Conservation (phyloP, 1,284 basidiomycete species). For the Apiotrichum montevideense region DNA sequence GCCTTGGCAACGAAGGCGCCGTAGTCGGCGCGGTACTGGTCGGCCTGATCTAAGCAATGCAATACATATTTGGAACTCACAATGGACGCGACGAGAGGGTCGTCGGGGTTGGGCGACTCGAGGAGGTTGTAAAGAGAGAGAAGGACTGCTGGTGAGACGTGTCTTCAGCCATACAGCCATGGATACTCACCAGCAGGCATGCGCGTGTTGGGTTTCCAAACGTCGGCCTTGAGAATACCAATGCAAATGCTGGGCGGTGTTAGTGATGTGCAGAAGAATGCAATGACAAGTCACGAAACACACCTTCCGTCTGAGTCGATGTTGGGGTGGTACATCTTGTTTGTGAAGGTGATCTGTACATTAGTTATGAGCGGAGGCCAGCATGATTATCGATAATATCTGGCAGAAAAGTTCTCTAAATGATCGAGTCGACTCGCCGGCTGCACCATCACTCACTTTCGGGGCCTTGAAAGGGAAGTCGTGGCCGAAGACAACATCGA, state of each 20-base stretch:
- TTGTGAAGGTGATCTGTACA: conserved; percentile 75
- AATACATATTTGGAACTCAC: conserved; percentile 20
- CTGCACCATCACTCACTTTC: conserved; percentile 51
- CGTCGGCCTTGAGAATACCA: conserved; percentile 49
- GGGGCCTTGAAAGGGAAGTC: conserved; percentile 90
- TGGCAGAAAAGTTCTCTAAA: too few relatives aligned
- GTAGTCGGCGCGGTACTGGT: conserved; percentile 40
- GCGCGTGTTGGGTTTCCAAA: conserved; percentile 81
- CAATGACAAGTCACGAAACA: conserved; percentile 27
- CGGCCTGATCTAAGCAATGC: conserved; percentile 31
- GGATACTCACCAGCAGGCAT: conserved; percentile 58
- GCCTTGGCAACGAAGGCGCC: conserved; percentile 40
- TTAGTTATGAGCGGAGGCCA: too few relatives aligned
- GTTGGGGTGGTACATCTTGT: conserved; percentile 63
- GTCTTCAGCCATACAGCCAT: neutral
- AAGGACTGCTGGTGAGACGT: conserved; percentile 55
- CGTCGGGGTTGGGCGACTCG: conserved; percentile 80
- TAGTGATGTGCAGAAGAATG: neutral
- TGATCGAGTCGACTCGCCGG: too few relatives aligned
- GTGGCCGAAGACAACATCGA: conserved; percentile 62
- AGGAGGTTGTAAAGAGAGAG: conserved; percentile 74
- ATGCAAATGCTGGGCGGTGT: conserved; percentile 50
- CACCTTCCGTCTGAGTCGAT: conserved; percentile 70
- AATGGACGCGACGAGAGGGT: conserved; percentile 62
- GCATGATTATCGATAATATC: too few relatives aligned